Evolutionary conservation across 306 rosid species (phyloP), one percentile per base, ranked within the genome.

Genomic region (Quercus mongolica): DNA sequence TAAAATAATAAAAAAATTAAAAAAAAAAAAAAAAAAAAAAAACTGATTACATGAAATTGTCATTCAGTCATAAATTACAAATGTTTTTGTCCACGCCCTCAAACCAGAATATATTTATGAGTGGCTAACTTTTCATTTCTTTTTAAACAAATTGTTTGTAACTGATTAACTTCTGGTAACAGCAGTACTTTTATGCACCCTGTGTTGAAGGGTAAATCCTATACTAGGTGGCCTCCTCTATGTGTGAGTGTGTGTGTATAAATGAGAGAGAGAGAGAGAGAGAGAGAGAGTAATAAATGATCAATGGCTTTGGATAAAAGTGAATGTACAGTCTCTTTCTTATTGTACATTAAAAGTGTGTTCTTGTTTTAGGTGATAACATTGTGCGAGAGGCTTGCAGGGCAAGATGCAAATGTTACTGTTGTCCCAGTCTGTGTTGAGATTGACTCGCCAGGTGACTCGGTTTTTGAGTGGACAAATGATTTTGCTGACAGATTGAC

Each of bases 301-400:
- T 28, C 31, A 28, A 28, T 28, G 31, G 31, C 31, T 28, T 28
- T 28, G 31, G 31, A 28, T 28, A 28, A 28, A 3, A 28, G 31
- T 28, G 31, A 28, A 28, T 28, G 4, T 3, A 28, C 4, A 28
- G 31, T 28, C 31, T 28, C 31, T 28, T 28, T 28, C 31, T 28
- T 28, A 3, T 28, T 28, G 31, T 28, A 3, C 31, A 28, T 30
- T 17, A 75, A 58, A 21, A 6, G 25, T 84, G 35, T 4, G 35
- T 38, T 63, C 78, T 80, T 75, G 77, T 70, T 82, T 70, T 72
- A 93, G 98, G 99, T 95, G 61, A 95, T 92, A 74, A 86, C 99
- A 26, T 81, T 92, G 84, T 95, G 98, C 64, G 99, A 95, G 93
- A 91, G 99, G 89, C 97, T 95, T 70, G 98, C 99, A 0, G 99